A percentile compares a stretch with the other conserved stretches of the same genome.
These are phyloP conservation scores for Geum urbanum DNA, from an alignment of 306 rosid genomes.

Conservation along the genomic window DNA sequence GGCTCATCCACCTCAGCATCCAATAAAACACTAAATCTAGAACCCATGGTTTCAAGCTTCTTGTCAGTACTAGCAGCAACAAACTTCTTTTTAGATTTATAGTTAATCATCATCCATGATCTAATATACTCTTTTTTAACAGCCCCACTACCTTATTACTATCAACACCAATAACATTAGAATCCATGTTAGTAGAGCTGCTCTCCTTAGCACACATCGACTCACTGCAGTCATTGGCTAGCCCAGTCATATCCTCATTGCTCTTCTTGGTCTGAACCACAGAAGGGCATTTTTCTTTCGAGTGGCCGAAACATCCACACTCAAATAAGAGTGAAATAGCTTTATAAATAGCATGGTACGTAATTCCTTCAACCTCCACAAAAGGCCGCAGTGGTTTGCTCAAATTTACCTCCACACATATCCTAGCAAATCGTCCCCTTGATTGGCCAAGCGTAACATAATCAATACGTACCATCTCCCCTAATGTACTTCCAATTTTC, in stretches of 20 bases:
- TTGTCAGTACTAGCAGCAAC: too few species aligned
- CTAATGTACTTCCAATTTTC: neutral
- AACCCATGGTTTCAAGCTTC: neutral
- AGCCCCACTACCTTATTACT: too few species aligned
- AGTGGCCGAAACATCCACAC: neutral
- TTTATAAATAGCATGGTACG: neutral
- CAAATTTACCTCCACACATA: neutral
- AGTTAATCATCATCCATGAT: neutral
- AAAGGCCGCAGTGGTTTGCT: neutral
- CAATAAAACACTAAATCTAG: neutral
- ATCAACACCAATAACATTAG: too few species aligned
- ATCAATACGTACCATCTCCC: neutral
- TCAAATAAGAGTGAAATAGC: neutral
- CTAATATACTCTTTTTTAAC: neutral
- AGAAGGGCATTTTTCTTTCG: neutral
- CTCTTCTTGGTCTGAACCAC: too few species aligned
- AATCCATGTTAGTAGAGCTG: too few species aligned
- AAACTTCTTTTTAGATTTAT: neutral
- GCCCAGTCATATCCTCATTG: too few species aligned
- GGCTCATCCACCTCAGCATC: neutral
- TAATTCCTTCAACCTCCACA: neutral
- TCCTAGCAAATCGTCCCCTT: neutral
- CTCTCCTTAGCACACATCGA: neutral
- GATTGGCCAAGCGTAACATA: neutral
- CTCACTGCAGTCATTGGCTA: neutral